Evolutionary conservation across 2,329 filamentous ascomycete genomes (phyloP).

Genomic region (Penicillium sp.): DNA sequence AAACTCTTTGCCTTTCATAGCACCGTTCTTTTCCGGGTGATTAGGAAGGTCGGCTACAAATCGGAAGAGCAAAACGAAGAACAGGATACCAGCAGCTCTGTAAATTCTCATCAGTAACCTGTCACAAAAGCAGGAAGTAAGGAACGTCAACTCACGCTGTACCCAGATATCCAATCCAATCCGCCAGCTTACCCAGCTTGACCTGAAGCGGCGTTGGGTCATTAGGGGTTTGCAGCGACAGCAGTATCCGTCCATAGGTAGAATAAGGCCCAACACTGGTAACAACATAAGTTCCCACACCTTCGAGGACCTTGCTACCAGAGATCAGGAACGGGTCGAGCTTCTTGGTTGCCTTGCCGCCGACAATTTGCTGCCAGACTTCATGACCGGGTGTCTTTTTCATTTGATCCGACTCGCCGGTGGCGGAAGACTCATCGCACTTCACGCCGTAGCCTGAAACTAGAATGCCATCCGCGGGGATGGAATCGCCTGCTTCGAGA

Average conservation of each 20-base stretch:
- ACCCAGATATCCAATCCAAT: constrained; percentile 75
- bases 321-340: constrained; percentile 77
- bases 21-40: constrained; percentile 53
- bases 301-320: constrained; percentile 74
- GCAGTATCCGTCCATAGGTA: constrained; percentile 72
- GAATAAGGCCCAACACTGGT: constrained; percentile 73
- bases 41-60: constrained; percentile 69
- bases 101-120: constrained; percentile 12
- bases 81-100: constrained; percentile 70
- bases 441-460: constrained; percentile 65
- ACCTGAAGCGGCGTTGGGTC: constrained; percentile 75
- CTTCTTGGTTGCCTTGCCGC: constrained; percentile 54
- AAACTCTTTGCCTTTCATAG: constrained; percentile 75
- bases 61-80: constrained; percentile 81
- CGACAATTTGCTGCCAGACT: constrained; percentile 57
- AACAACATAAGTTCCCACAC: constrained; percentile 71
- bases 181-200: constrained; percentile 72
- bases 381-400: constrained; percentile 64
- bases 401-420: constrained; percentile 71
- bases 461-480: constrained; percentile 70
- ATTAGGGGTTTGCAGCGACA: constrained; percentile 70
- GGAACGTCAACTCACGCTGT: constrained; percentile 52
- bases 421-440: constrained; percentile 72
- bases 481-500: constrained; percentile 67
- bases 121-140: neutral